Evolutionary conservation across 2,329 filamentous ascomycete genomes (phyloP).

Genomic region (Pestalotiopsis sp.): DNA sequence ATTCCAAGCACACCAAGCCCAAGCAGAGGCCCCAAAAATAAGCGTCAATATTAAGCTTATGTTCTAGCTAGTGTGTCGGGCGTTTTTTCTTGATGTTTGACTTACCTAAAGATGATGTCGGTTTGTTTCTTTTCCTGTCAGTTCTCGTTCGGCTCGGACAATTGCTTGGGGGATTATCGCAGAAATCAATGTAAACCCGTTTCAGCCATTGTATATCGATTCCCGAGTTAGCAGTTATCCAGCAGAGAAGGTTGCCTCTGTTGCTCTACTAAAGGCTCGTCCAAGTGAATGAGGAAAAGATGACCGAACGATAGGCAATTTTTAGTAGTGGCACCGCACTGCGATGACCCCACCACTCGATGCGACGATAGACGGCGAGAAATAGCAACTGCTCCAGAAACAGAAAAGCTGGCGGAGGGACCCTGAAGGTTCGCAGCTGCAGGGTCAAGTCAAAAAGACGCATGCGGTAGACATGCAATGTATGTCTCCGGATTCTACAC

Average conservation of each 20-base stretch:
- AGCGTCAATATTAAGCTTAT: not conserved
- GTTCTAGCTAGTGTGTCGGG: not conserved
- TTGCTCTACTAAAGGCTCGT: not conserved
- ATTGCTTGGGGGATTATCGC: not conserved
- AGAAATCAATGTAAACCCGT: not conserved
- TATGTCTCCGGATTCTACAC: not conserved
- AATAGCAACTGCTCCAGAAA: too few relatives aligned
- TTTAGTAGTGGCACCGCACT: not conserved
- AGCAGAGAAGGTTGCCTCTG: not conserved
- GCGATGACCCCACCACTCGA: too few relatives aligned
- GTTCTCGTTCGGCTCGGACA: not conserved
- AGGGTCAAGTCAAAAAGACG: not conserved
- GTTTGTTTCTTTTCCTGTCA: not conserved
- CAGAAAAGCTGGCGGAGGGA: too few relatives aligned
- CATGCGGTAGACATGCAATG: not conserved
- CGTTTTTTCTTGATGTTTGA: not conserved
- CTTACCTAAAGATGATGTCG: not conserved
- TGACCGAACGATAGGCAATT: not conserved
- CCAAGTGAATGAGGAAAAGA: not conserved
- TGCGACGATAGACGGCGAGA: too few relatives aligned
- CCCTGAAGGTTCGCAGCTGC: not conserved
- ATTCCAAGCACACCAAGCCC: not conserved
- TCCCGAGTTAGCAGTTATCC: not conserved
- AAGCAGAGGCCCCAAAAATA: not conserved
- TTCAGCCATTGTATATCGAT: not conserved